Evolutionary conservation across 1,284 basidiomycete species (phyloP).

Genomic region (Stygiomarasmius scandens): DNA sequence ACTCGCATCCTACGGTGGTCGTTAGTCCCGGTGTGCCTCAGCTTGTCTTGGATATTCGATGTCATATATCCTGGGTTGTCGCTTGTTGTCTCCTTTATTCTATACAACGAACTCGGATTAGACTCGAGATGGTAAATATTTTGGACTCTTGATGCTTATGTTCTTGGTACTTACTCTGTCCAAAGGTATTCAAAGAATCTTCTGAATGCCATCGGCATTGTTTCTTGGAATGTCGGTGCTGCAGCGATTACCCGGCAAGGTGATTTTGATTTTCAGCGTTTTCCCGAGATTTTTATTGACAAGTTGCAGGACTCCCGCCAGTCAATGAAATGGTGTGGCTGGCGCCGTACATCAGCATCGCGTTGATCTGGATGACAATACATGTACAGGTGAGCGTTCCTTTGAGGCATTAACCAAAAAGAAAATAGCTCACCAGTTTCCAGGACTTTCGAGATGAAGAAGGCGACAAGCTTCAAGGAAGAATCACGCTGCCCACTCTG

Average conservation of each 20-base stretch:
- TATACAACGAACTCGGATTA: slow-evolving; percentile 38
- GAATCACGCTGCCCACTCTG: slow-evolving; percentile 42
- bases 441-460: slow-evolving; percentile 40
- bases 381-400: too few species aligned
- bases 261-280: slow-evolving; percentile 23
- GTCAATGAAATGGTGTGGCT: too few species aligned
- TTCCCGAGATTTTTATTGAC: slow-evolving; percentile 21
- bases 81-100: slow-evolving; percentile 30
- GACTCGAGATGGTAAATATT: too few species aligned
- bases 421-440: too few species aligned
- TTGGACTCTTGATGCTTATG: too few species aligned
- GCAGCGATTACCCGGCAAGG: slow-evolving; percentile 26
- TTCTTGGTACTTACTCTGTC: too few species aligned
- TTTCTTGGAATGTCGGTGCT: slow-evolving; percentile 30
- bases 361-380: slow-evolving; percentile 15
- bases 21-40: slow-evolving; percentile 33
- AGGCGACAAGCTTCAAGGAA: slow-evolving; percentile 39
- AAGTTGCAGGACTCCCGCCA: slow-evolving; percentile 26
- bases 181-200: slow-evolving; percentile 32
- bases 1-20: slow-evolving; percentile 38
- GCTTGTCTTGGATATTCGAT: slow-evolving; percentile 30
- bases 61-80: slow-evolving; percentile 28
- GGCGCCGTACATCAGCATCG: slow-evolving; percentile 25
- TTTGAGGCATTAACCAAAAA: too few species aligned
- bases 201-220: slow-evolving; percentile 36